phyloP scores from a whole-genome alignment of 176 grass and related monocot genomes.

The Neostapfia colusana region DNA sequence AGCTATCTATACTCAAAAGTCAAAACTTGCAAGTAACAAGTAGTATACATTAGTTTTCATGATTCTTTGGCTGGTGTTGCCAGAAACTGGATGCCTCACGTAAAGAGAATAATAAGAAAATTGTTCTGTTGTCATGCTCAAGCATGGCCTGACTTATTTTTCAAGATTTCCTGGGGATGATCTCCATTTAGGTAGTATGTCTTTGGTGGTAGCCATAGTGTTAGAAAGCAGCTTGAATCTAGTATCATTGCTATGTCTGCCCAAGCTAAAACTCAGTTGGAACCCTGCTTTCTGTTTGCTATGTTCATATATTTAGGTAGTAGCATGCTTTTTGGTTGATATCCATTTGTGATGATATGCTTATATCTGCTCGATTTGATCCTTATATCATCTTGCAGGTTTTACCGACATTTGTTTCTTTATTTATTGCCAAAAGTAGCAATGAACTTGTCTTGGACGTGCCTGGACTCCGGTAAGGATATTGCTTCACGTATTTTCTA shows the following conservation, averaged over 20 bases:
- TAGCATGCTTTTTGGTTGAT: neutral
- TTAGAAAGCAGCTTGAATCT: too few species aligned
- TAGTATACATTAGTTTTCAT: neutral
- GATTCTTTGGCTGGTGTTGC: neutral
- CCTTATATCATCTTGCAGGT: neutral
- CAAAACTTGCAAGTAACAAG: neutral
- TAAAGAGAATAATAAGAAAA: too few species aligned
- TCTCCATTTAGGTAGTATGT: too few species aligned
- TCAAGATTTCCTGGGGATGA: too few species aligned
- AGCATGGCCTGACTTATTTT: too few species aligned
- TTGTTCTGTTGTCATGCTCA: too few species aligned
- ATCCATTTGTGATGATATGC: neutral
- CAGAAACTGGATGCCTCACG: too few species aligned
- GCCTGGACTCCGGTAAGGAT: constrained; percentile 25
- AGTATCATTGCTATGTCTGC: too few species aligned
- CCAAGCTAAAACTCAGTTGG: too few species aligned
- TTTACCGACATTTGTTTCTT: constrained; percentile 27
- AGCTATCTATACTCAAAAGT: neutral
- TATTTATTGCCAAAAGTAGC: neutral
- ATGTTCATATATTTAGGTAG: too few species aligned
- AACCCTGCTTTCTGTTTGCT: too few species aligned
- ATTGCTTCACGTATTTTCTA: neutral
- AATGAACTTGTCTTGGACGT: neutral
- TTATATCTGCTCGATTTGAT: neutral
- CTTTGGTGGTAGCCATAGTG: too few species aligned